Conservation (phyloP, 2,329 filamentous ascomycete genomes). For the Amphichorda felina region DNA sequence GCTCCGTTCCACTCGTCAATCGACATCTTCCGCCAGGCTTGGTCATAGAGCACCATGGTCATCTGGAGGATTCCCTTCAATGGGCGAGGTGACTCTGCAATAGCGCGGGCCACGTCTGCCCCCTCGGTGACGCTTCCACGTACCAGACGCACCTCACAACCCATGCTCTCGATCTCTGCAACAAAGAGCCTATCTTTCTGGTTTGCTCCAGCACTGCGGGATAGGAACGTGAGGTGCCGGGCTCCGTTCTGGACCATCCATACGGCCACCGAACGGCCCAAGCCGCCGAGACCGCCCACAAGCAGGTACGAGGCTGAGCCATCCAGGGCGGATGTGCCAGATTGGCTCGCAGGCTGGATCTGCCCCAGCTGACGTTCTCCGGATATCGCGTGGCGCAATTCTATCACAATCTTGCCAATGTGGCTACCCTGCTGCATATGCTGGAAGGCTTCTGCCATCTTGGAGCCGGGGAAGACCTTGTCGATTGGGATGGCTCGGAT, state of each 20-base stretch:
- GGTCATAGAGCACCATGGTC: slow-evolving; percentile 17
- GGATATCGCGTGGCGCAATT: too few species aligned
- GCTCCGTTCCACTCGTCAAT: slow-evolving; percentile 10
- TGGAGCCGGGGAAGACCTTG: too few species aligned
- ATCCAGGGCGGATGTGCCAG: too few species aligned
- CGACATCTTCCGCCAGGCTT: slow-evolving; percentile 12
- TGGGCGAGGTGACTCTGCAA: not conserved
- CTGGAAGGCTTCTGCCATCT: too few species aligned
- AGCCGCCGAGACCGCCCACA: slow-evolving; percentile 13
- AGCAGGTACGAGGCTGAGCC: slow-evolving; percentile 7
- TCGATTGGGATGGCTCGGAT: too few species aligned
- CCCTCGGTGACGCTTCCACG: slow-evolving; percentile 9
- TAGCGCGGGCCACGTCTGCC: slow-evolving; percentile 6
- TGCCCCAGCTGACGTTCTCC: too few species aligned
- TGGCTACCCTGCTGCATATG: too few species aligned
- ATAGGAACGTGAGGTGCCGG: slow-evolving; percentile 17
- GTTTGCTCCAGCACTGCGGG: slow-evolving; percentile 13
- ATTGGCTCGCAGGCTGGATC: too few species aligned
- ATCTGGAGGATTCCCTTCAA: slow-evolving; percentile 20
- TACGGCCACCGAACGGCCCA: slow-evolving; percentile 17
- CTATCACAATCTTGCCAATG: too few species aligned
- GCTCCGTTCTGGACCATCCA: slow-evolving; percentile 19
- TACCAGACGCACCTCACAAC: slow-evolving; percentile 6
- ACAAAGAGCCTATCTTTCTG: too few species aligned
- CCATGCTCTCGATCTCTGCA: too few species aligned